These are phyloP conservation scores for Nakazawaea sp. DNA, from an alignment of 805 yeast species.

Conservation along the genomic window DNA sequence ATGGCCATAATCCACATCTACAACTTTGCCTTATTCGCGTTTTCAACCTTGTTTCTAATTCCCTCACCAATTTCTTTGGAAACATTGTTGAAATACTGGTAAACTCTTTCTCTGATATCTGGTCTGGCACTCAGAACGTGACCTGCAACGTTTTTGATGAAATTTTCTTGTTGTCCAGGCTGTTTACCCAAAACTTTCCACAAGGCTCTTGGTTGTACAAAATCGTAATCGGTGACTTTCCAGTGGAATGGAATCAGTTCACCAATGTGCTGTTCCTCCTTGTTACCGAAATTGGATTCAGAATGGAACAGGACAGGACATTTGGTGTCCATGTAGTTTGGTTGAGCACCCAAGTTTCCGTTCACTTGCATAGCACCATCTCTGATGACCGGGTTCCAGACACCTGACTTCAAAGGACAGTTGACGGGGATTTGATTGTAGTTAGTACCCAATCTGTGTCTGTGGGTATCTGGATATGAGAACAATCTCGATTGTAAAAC, in stretches of 20 bases:
- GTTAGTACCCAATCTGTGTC: slow-evolving; percentile 74
- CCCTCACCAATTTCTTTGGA: slow-evolving; percentile 58
- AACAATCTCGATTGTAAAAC: slow-evolving; percentile 76
- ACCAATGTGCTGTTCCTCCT: slow-evolving; percentile 24
- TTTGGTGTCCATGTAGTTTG: slow-evolving; percentile 63
- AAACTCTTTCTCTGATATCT: slow-evolving; percentile 70
- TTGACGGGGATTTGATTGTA: slow-evolving; percentile 85
- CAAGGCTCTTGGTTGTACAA: slow-evolving; percentile 66
- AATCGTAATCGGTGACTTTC: slow-evolving; percentile 67
- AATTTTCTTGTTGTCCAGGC: slow-evolving; percentile 76
- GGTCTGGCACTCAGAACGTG: slow-evolving; percentile 68
- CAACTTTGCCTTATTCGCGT: slow-evolving; percentile 36
- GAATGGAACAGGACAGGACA: slow-evolving; percentile 39
- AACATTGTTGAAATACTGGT: slow-evolving; percentile 71
- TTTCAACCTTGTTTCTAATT: slow-evolving; percentile 58
- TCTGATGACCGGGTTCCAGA: slow-evolving; percentile 67
- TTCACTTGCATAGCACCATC: slow-evolving; percentile 73
- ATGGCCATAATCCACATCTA: too few species aligned
- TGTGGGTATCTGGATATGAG: slow-evolving; percentile 81
- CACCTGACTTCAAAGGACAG: slow-evolving; percentile 59
- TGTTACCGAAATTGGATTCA: slow-evolving; percentile 5
- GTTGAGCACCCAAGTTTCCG: slow-evolving; percentile 70
- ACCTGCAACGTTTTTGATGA: slow-evolving; percentile 77
- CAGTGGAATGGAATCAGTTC: slow-evolving; percentile 72
- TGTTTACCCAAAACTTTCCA: slow-evolving; percentile 74